Percentiles rank a stretch among this genome's conserved stretches.
Evolutionary conservation across 495 filamentous ascomycete genomes (phyloP).

Genomic region (Hypoxylon intermedium): DNA sequence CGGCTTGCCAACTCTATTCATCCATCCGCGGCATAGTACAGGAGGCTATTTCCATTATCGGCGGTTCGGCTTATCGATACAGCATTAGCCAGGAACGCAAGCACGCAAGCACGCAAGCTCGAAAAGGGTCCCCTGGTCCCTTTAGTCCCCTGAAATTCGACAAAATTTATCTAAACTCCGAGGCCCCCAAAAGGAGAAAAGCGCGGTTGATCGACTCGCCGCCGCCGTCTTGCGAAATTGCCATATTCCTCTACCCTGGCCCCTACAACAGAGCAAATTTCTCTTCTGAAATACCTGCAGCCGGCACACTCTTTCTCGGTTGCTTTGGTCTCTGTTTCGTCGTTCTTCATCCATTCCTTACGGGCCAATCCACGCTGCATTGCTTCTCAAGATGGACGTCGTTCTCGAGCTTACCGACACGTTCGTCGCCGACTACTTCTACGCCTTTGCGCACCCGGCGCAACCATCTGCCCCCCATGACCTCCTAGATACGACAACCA

Average conservation of each 20-base stretch:
- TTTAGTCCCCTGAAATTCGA: constrained; percentile 4
- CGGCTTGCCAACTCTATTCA: background rate
- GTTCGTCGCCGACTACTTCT: constrained; percentile 81
- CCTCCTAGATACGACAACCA: constrained; percentile 44
- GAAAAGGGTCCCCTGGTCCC: background rate
- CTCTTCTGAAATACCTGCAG: background rate
- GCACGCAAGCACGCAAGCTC: too few relatives aligned
- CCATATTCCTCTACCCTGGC: constrained; percentile 10
- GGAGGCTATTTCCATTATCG: background rate
- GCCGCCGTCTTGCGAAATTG: constrained; percentile 33
- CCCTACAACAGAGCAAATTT: constrained; percentile 23
- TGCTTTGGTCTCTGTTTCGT: constrained; percentile 1
- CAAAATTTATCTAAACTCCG: constrained; percentile 25
- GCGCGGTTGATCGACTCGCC: constrained; percentile 13
- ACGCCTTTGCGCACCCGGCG: constrained; percentile 73
- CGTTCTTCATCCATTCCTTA: constrained; percentile 1
- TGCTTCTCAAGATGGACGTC: constrained; percentile 76
- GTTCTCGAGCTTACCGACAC: constrained; percentile 86
- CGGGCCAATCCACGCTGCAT: constrained; percentile 1
- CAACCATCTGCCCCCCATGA: constrained; percentile 55
- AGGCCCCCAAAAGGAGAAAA: constrained; percentile 16
- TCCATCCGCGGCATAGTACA: background rate
- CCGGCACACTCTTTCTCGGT: constrained; percentile 13
- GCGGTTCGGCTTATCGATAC: constrained; percentile 12
- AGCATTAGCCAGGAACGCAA: constrained; percentile 27